Conservation (phyloP, 2,329 filamentous ascomycete species). For the Microdochium bolleyi region DNA sequence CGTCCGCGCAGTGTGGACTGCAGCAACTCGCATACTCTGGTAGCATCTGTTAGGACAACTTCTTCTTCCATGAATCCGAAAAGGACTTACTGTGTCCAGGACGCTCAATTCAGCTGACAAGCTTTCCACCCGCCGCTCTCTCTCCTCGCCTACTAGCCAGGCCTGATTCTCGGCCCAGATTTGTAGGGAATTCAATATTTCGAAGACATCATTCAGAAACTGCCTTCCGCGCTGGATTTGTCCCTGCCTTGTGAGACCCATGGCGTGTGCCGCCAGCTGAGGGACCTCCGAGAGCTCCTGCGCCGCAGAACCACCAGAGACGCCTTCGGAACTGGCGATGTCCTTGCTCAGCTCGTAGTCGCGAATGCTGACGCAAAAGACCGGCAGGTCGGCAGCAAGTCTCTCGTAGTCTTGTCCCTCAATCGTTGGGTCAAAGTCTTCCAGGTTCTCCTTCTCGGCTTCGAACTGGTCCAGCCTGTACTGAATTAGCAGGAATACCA, state of each 20-base stretch:
- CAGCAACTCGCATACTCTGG: conserved; percentile 2
- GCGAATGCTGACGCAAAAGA: neutral
- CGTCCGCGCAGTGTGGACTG: neutral
- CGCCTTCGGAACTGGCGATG: neutral
- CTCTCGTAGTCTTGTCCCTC: neutral
- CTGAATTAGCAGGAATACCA: neutral
- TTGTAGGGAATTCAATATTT: neutral
- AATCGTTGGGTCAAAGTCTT: neutral
- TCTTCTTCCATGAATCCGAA: neutral
- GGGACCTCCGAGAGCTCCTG: neutral
- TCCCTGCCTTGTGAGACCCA: neutral
- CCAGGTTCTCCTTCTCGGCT: neutral
- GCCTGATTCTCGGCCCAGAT: neutral
- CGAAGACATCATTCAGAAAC: neutral
- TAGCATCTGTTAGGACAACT: neutral
- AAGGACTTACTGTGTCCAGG: neutral
- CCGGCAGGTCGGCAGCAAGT: neutral
- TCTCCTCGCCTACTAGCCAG: neutral
- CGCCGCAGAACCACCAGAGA: neutral
- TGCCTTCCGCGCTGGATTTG: neutral
- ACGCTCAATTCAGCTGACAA: neutral
- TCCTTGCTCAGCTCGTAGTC: neutral
- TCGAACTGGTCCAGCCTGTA: neutral
- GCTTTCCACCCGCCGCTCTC: neutral
- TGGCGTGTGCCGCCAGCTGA: neutral